Percentiles rank a stretch among this genome's conserved stretches.
Evolutionary conservation across 164 flowering plant genomes (phyloP).

Genomic region (Houttuynia cordata): DNA sequence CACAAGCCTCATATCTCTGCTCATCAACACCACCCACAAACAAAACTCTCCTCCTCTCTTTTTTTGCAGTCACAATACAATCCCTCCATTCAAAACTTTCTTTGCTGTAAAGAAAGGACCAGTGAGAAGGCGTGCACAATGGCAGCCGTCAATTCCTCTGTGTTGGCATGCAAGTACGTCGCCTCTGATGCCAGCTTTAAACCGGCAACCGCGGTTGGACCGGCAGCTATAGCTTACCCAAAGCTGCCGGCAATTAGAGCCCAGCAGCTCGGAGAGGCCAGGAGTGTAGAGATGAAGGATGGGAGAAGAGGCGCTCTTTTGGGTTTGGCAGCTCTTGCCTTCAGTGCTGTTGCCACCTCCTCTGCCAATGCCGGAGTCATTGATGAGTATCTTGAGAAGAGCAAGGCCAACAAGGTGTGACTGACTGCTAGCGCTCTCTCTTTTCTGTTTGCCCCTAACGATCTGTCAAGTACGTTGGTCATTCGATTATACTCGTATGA

Average conservation of each 20-base stretch:
- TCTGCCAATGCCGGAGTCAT: constrained; percentile 72
- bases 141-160: constrained; percentile 81
- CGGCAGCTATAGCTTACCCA: constrained; percentile 13
- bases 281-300: constrained; percentile 10
- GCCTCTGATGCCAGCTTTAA: constrained; percentile 38
- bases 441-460: not conserved
- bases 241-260: constrained; percentile 58
- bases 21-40: constrained; percentile 18
- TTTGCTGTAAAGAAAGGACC: not conserved
- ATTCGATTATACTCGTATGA: too few species aligned
- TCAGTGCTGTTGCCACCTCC: constrained; percentile 40
- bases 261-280: constrained; percentile 12
- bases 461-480: too few species aligned
- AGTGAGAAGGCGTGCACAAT: constrained; percentile 26
- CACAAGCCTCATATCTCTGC: constrained; percentile 38
- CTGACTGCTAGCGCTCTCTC: not conserved
- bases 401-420: constrained; percentile 98
- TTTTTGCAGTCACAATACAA: not conserved
- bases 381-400: constrained; percentile 83
- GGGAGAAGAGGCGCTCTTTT: constrained; percentile 72
- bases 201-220: constrained; percentile 19
- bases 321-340: constrained; percentile 52
- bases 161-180: constrained; percentile 66
- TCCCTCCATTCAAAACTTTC: not conserved
- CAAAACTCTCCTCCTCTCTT: constrained; percentile 4